Evolutionary conservation across 2,329 filamentous ascomycete genomes (phyloP).

Genomic region (Alternaria angustiovoidea): DNA sequence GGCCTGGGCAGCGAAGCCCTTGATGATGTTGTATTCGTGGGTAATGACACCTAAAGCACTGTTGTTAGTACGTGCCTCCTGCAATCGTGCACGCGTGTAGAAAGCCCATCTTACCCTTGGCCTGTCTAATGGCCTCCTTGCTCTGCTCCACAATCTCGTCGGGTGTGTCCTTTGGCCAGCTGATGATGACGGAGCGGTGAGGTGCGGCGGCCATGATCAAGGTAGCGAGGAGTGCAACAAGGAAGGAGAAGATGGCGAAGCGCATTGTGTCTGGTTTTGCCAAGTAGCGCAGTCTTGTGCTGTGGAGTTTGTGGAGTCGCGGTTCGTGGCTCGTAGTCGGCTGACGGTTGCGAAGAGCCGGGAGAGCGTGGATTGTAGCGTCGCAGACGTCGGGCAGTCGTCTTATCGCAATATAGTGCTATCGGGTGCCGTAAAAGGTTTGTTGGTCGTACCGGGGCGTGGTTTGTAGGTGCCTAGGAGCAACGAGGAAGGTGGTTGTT

Average conservation of each 20-base stretch:
- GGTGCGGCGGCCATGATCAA: slow-evolving; percentile 67
- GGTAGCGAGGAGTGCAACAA: slow-evolving; percentile 66
- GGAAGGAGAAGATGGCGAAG: slow-evolving; percentile 64
- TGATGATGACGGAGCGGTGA: slow-evolving; percentile 79
- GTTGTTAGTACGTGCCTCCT: slow-evolving; percentile 49
- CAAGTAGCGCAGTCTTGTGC: background rate
- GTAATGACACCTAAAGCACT: slow-evolving; percentile 59
- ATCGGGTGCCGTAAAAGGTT: background rate
- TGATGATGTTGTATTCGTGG: slow-evolving; percentile 73
- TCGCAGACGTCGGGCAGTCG: background rate
- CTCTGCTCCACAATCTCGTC: slow-evolving; percentile 73
- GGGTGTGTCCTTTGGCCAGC: slow-evolving; percentile 75
- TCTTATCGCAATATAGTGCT: slow-evolving; percentile 6
- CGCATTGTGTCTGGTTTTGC: slow-evolving; percentile 65
- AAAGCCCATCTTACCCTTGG: slow-evolving; percentile 64
- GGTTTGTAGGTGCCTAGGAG: slow-evolving; percentile 6
- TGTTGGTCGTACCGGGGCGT: background rate
- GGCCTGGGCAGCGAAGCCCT: slow-evolving; percentile 79
- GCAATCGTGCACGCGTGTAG: background rate
- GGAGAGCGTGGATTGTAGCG: background rate
- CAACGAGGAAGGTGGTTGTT: slow-evolving; percentile 16
- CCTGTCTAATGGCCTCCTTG: slow-evolving; percentile 72
- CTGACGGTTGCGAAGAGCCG: background rate
- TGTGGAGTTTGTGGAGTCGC: background rate
- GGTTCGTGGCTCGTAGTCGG: background rate